phyloP scores from a whole-genome alignment of 805 yeast species.

The Kregervanrija fluxuum region DNA sequence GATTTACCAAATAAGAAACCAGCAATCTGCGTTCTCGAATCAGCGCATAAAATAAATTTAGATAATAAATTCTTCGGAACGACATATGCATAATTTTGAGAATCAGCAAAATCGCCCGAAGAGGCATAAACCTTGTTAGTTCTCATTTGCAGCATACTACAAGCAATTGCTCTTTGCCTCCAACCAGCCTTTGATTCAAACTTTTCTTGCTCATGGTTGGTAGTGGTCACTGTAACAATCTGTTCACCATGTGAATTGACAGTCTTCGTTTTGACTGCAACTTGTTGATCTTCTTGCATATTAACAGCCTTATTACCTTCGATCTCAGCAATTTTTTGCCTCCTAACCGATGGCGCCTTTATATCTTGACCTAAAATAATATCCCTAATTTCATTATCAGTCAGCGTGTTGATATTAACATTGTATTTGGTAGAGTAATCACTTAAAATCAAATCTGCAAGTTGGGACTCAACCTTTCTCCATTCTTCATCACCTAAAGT shows the following conservation, averaged over 20 bases:
- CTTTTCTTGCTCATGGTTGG: constrained; percentile 75
- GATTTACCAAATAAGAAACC: constrained; percentile 77
- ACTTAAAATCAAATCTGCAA: constrained; percentile 78
- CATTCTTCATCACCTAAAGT: constrained; percentile 81
- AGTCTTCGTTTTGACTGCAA: constrained; percentile 76
- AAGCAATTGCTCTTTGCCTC: constrained; percentile 80
- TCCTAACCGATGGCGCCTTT: constrained; percentile 77
- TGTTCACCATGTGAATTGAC: constrained; percentile 95
- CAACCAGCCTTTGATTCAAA: constrained; percentile 86
- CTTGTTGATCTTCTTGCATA: constrained; percentile 38
- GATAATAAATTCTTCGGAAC: constrained; percentile 76
- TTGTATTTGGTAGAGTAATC: constrained; percentile 83
- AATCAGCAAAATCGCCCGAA: constrained; percentile 49
- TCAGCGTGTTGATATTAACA: constrained; percentile 77
- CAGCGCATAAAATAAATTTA: constrained; percentile 74
- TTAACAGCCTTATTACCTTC: constrained; percentile 42
- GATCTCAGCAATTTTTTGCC: constrained; percentile 78
- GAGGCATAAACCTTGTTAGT: constrained; percentile 68
- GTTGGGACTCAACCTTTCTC: constrained; percentile 80
- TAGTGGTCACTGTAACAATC: constrained; percentile 87
- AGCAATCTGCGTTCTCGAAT: constrained; percentile 73
- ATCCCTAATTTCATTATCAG: constrained; percentile 91
- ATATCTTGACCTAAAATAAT: constrained; percentile 91
- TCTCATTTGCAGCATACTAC: constrained; percentile 65
- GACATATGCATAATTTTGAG: constrained; percentile 58